Percentiles rank a stretch among this genome's conserved stretches.
Evolutionary conservation across 1,284 basidiomycete species (phyloP).

Genomic region (Naganishia sp.): DNA sequence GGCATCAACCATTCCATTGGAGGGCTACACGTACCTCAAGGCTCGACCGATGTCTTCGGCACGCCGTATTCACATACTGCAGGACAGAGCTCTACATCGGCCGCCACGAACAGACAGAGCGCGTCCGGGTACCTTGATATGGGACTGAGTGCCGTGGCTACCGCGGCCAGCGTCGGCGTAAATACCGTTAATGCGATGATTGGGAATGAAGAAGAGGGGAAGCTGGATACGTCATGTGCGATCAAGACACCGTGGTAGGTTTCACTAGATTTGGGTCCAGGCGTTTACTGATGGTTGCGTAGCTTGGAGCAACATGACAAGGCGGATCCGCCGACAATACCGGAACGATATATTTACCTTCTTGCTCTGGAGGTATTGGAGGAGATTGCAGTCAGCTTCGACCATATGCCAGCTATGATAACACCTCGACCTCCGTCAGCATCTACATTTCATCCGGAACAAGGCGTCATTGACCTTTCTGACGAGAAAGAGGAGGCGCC

Average conservation of each 20-base stretch:
- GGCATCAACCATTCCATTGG: conserved; percentile 77
- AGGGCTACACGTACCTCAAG: conserved; percentile 65
- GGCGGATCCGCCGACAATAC: conserved; percentile 85
- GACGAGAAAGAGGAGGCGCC: neutral
- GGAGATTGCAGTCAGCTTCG: conserved; percentile 82
- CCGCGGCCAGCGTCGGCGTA: conserved; percentile 75
- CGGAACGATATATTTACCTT: conserved; percentile 88
- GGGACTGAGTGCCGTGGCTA: conserved; percentile 79
- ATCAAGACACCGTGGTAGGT: conserved; percentile 83
- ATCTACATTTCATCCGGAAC: neutral
- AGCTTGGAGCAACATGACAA: conserved; percentile 97
- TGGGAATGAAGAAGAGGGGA: conserved; percentile 59
- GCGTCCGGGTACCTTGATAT: conserved; percentile 59
- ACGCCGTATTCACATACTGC: conserved; percentile 10
- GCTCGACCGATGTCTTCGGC: conserved; percentile 35
- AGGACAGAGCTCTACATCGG: conserved; percentile 33
- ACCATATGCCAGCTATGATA: neutral
- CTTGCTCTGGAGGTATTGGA: conserved; percentile 85
- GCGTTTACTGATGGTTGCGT: conserved; percentile 25
- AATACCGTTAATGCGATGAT: conserved; percentile 72
- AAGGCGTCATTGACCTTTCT: conserved; percentile 16
- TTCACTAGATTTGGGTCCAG: conserved; percentile 3
- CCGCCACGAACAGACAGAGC: conserved; percentile 36
- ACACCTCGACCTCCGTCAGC: neutral
- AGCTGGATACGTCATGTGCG: conserved; percentile 70